Percentiles rank a stretch among this genome's conserved stretches.
Conservation (phyloP, 768 basidiomycete genomes). For the Candolleomyces aberdarensis region DNA sequence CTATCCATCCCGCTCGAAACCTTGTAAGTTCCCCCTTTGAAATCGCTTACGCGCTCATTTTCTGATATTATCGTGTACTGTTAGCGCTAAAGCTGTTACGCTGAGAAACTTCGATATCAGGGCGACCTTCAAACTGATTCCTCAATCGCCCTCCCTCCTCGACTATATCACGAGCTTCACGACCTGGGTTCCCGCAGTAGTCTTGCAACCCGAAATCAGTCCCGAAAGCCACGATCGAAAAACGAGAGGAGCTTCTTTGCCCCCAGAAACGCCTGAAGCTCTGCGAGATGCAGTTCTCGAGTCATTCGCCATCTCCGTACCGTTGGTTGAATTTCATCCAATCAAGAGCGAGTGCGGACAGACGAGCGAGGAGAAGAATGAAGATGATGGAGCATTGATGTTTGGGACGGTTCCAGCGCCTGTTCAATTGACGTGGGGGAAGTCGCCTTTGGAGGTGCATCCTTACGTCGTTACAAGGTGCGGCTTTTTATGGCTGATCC, state of each 20-base stretch:
- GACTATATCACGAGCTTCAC: constrained; percentile 27
- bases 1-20: constrained; percentile 25
- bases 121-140: constrained; percentile 31
- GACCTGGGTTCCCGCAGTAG: constrained; percentile 23
- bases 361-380: background rate
- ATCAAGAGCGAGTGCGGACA: constrained; percentile 14
- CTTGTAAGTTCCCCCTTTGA: constrained; percentile 23
- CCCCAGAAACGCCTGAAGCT: background rate
- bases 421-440: constrained; percentile 11
- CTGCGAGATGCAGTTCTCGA: constrained; percentile 7
- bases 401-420: constrained; percentile 8
- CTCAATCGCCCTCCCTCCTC: constrained; percentile 26
- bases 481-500: background rate
- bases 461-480: constrained; percentile 37
- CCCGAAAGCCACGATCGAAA: background rate
- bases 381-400: background rate
- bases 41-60: background rate
- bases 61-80: constrained; percentile 14
- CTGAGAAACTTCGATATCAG: constrained; percentile 31
- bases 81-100: constrained; percentile 7
- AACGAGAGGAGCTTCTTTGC: background rate
- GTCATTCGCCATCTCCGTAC: constrained; percentile 32
- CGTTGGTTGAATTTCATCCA: constrained; percentile 31
- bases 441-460: constrained; percentile 20
- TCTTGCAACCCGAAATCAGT: no score